Evolutionary conservation across 257 asterid species (phyloP).

Genomic region (Cruciata laevipes): DNA sequence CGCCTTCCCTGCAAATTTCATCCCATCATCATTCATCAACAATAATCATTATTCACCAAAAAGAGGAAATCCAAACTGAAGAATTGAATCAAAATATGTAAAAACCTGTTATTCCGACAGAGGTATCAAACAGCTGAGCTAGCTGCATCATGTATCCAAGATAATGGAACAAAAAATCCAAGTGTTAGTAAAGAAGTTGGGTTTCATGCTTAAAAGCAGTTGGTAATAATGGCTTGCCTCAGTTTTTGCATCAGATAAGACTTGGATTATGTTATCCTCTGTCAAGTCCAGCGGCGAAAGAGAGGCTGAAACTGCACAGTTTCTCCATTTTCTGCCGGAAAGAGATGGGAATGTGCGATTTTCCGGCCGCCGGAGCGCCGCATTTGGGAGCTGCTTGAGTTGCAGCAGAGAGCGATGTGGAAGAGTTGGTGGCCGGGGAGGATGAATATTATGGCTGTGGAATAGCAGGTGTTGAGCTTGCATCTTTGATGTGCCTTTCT

Average conservation of each 20-base stretch:
- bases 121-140: slow-evolving; percentile 73
- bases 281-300: slow-evolving; percentile 59
- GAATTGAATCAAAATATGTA: neutral
- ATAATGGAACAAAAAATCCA: neutral
- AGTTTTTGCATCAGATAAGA: slow-evolving; percentile 49
- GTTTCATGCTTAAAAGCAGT: no score
- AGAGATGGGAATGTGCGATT: slow-evolving; percentile 21
- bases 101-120: slow-evolving; percentile 85
- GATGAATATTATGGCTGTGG: slow-evolving; percentile 7
- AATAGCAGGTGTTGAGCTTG: neutral
- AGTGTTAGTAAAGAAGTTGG: neutral
- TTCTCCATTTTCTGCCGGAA: slow-evolving; percentile 6
- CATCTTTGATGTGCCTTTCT: neutral
- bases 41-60: neutral
- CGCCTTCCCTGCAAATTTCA: slow-evolving; percentile 52
- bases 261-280: slow-evolving; percentile 67
- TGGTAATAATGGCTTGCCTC: slow-evolving; percentile 39
- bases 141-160: slow-evolving; percentile 39
- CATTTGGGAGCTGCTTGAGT: slow-evolving; percentile 16
- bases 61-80: neutral
- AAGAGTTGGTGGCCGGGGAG: slow-evolving; percentile 4
- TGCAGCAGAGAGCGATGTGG: slow-evolving; percentile 17
- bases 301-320: slow-evolving; percentile 37
- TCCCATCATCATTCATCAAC: neutral
- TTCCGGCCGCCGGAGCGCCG: slow-evolving; percentile 2